Evolutionary conservation across 169 alveolate genomes (phyloP).

Genomic region (Eimeria sp.): DNA sequence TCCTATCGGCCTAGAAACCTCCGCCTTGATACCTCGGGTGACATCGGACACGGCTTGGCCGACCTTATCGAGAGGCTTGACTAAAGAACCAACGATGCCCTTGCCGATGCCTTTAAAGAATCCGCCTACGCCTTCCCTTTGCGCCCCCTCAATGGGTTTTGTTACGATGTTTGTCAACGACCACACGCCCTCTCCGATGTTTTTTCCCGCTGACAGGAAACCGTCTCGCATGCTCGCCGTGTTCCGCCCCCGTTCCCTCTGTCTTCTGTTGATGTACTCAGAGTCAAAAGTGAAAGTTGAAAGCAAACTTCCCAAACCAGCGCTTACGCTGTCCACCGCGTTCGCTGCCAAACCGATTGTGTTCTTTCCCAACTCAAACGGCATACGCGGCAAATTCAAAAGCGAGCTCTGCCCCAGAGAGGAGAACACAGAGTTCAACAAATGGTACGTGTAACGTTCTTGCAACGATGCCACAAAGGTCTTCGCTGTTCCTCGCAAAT

Average conservation of each 20-base stretch:
- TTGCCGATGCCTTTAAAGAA: conserved; percentile 94
- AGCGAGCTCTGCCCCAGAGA: conserved; percentile 94
- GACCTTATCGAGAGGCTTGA: conserved; percentile 95
- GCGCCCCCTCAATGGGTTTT: conserved; percentile 96
- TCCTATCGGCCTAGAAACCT: conserved; percentile 89
- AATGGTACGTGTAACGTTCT: conserved; percentile 90
- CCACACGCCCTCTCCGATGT: conserved; percentile 94
- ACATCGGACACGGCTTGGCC: conserved; percentile 95
- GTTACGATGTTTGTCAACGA: conserved; percentile 93
- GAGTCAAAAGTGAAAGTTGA: conserved; percentile 94
- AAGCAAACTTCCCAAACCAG: conserved; percentile 91
- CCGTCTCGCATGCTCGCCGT: conserved; percentile 92
- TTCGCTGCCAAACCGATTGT: conserved; percentile 93
- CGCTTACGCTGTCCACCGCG: conserved; percentile 94
- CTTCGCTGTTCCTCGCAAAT: conserved; percentile 88
- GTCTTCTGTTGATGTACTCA: conserved; percentile 94
- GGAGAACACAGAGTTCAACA: conserved; percentile 89
- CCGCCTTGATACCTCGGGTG: conserved; percentile 94
- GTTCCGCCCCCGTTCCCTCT: conserved; percentile 87
- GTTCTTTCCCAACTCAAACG: conserved; percentile 93
- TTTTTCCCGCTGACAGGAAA: conserved; percentile 91
- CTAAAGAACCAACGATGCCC: conserved; percentile 95
- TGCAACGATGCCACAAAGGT: conserved; percentile 90
- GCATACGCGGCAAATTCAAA: conserved; percentile 94
- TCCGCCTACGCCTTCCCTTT: conserved; percentile 94